A percentile compares a stretch with the other conserved stretches of the same genome.
phyloP scores from a whole-genome alignment of 768 basidiomycete genomes.

The Rhizopogon salebrosus region DNA sequence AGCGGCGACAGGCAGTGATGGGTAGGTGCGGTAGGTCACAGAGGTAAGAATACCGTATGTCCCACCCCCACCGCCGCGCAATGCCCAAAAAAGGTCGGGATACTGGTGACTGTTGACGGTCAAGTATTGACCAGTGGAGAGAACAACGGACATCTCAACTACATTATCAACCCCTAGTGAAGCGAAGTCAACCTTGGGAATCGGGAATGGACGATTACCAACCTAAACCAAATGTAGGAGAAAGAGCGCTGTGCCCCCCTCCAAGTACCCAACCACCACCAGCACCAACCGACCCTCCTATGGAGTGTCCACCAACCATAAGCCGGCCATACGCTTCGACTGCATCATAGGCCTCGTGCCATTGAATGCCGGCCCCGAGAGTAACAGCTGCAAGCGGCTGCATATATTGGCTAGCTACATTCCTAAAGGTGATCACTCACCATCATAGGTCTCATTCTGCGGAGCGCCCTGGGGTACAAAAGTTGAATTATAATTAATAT shows the following conservation, averaged over 20 bases:
- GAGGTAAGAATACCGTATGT: constrained; percentile 45
- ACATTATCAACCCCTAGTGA: constrained; percentile 41
- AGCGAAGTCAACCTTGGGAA: not conserved
- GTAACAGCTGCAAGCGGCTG: constrained; percentile 24
- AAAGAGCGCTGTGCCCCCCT: constrained; percentile 39
- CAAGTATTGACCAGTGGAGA: constrained; percentile 34
- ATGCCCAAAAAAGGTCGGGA: constrained; percentile 47
- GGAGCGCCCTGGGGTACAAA: constrained; percentile 30
- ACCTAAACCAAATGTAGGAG: constrained; percentile 41
- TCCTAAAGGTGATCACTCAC: constrained; percentile 7
- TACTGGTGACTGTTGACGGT: constrained; percentile 36
- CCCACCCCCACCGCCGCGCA: constrained; percentile 48
- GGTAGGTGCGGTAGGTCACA: constrained; percentile 41
- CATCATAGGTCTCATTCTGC: constrained; percentile 12
- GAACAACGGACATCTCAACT: constrained; percentile 40
- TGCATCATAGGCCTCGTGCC: constrained; percentile 37
- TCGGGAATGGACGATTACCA: not conserved
- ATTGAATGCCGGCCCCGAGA: constrained; percentile 40
- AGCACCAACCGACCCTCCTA: constrained; percentile 38
- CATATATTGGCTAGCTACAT: not conserved
- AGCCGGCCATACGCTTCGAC: constrained; percentile 33
- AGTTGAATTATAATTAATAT: constrained; percentile 26
- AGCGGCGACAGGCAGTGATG: constrained; percentile 27
- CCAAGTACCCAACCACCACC: constrained; percentile 46
- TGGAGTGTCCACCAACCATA: constrained; percentile 41